Base-by-base conservation (phyloP, 306 rosid genomes). In the Cicer arietinum region DNA sequence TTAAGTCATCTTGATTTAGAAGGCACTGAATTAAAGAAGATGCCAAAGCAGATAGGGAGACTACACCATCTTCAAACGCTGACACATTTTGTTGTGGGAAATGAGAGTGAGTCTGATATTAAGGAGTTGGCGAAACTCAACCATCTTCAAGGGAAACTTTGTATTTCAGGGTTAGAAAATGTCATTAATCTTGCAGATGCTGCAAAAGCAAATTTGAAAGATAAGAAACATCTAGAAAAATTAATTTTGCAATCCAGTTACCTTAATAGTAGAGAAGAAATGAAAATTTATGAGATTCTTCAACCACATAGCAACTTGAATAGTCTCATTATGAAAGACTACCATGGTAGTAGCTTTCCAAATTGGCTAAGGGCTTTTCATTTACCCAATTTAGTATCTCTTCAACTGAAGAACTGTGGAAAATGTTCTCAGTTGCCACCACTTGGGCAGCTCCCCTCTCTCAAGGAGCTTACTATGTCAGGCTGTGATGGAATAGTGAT, bases 361-460 rank as follows among this genome's bases (percentile, higher is more conserved):
- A n/a, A 63, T 12, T 81, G 84, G 84, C 6, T 81, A 16, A 43
- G 45, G 6, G 22, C 43, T 67, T 17, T 48, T 67, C 57, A 7
- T 8, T 54, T 11, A 41, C 30, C n/a, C 35, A 63, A 63, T 17
- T 63, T 63, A 63, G 69, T 63, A 63, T 63, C 45, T 41, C 13
- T 41, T 14, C 1, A 8, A 2, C 8, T 63, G 50, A 1, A 7
- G 10, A 8, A 1, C 0, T 61, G 67, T 61, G 18, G 10, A 63
- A 7, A 14, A 0, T 63, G 50, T 63, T 50, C 50, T 5, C 9
- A 5, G 1, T 61, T 61, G 67, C 84, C 87, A 7, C 65, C 84
- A 18, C 71, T 76, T 51, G 87, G 84, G 20, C 70, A 66, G 5
- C 77, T 84, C 6, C 80, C 82, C 6, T 60, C 10, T 3, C 42